These are phyloP conservation scores for Vaccinium corymbosum DNA, from an alignment of 148 eudicot genomes.

Conservation along the genomic window DNA sequence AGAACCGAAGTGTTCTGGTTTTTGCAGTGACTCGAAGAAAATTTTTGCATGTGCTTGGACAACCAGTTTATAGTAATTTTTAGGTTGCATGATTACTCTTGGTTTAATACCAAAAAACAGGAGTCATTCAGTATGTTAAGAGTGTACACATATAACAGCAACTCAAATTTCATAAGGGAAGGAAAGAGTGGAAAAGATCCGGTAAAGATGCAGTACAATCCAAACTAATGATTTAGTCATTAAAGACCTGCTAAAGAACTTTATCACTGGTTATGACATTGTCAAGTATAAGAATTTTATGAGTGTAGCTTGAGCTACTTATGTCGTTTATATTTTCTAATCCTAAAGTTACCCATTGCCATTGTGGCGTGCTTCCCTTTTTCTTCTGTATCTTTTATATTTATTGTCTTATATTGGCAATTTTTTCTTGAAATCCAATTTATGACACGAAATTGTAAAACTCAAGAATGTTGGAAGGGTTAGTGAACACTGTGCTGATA, in stretches of 20 bases:
- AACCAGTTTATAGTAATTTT: neutral
- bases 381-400: neutral
- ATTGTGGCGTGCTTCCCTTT: neutral
- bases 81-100: neutral
- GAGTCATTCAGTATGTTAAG: neutral
- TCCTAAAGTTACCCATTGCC: neutral
- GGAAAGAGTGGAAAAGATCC: neutral
- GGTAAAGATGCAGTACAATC: neutral
- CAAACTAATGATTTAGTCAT: neutral
- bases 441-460: neutral
- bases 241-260: neutral
- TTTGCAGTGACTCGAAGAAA: neutral
- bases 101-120: neutral
- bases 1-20: neutral
- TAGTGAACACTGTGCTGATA: slow-evolving; percentile 6
- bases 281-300: neutral
- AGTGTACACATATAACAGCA: neutral
- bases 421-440: neutral
- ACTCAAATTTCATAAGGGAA: neutral
- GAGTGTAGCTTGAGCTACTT: neutral
- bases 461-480: neutral
- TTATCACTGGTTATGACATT: neutral
- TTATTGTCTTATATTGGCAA: neutral
- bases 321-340: neutral
- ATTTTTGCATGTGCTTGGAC: neutral